Evolutionary conservation across 768 basidiomycete genomes (phyloP).

Genomic region (Fomitopsis serialis): DNA sequence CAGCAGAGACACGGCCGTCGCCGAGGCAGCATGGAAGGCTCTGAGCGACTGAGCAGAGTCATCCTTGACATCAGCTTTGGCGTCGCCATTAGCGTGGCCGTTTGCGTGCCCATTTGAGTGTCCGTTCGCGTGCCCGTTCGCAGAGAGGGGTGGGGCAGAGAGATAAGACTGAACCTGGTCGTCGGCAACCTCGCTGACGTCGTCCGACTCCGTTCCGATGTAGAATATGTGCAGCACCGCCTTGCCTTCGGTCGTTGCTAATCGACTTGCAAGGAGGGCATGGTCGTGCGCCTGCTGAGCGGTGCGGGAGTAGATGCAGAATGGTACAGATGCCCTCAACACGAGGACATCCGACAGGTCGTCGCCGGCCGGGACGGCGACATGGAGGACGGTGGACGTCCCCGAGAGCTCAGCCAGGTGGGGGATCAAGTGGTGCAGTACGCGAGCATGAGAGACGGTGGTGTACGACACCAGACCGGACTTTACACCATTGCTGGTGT

Average conservation of each 20-base stretch:
- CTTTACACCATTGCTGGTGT: not conserved
- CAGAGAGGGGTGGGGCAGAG: slow-evolving; percentile 33
- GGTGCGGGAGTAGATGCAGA: slow-evolving; percentile 73
- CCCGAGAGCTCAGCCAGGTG: slow-evolving; percentile 64
- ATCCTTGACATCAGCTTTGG: slow-evolving; percentile 15
- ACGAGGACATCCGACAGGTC: slow-evolving; percentile 73
- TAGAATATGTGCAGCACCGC: slow-evolving; percentile 88
- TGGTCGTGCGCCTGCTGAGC: slow-evolving; percentile 86
- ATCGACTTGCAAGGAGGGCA: slow-evolving; percentile 76
- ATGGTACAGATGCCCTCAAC: slow-evolving; percentile 75
- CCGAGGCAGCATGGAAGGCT: slow-evolving; percentile 62
- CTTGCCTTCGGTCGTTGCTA: slow-evolving; percentile 65
- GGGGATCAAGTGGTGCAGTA: slow-evolving; percentile 55
- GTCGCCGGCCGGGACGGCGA: slow-evolving; percentile 52
- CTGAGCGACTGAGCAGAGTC: slow-evolving; percentile 35
- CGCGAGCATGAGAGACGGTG: slow-evolving; percentile 43
- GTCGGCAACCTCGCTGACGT: slow-evolving; percentile 48
- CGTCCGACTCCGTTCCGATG: slow-evolving; percentile 31
- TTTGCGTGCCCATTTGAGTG: slow-evolving; percentile 24
- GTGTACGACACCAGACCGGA: slow-evolving; percentile 54
- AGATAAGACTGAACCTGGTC: slow-evolving; percentile 60
- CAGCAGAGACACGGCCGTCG: slow-evolving; percentile 58
- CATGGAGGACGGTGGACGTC: slow-evolving; percentile 64
- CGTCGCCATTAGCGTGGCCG: slow-evolving; percentile 28
- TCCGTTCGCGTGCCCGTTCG: slow-evolving; percentile 23